Evolutionary conservation across 169 alveolate species (phyloP).

Genomic region (Plasmodium blacklocki): DNA sequence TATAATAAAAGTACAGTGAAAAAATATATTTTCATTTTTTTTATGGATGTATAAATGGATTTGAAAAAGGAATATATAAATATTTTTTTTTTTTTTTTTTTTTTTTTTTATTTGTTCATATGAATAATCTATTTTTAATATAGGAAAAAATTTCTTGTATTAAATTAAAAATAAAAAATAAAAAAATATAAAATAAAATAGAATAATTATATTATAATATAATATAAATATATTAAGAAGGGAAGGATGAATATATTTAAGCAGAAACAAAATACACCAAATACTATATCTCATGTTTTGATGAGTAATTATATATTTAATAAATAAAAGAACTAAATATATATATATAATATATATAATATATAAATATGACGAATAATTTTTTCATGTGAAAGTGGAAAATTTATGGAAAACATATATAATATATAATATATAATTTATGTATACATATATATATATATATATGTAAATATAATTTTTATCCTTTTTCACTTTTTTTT

Average conservation of each 20-base stretch:
- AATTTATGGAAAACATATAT: no score
- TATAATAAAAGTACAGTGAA: no score
- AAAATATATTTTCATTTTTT: no score
- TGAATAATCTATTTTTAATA: not conserved
- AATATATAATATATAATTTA: no score
- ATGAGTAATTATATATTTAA: constrained; percentile 47
- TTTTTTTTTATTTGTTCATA: not conserved
- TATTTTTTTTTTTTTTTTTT: not conserved
- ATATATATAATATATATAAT: not conserved
- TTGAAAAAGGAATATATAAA: no score
- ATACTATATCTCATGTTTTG: constrained; percentile 68
- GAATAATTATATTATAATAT: no score
- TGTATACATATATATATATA: not conserved
- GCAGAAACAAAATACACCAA: constrained; percentile 28
- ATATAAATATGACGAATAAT: not conserved
- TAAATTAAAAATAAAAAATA: no score
- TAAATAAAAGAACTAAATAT: not conserved
- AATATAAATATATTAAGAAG: constrained; percentile 8
- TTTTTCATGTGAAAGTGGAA: no score
- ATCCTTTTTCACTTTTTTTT: constrained; percentile 10
- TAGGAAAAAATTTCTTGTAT: not conserved
- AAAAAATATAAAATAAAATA: no score
- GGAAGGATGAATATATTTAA: constrained; percentile 57
- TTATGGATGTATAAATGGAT: no score
- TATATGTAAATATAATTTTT: not conserved